These are phyloP conservation scores for Mucor racemosus DNA, from an alignment of 371 early-diverging fungal genomes.

Conservation along the genomic window DNA sequence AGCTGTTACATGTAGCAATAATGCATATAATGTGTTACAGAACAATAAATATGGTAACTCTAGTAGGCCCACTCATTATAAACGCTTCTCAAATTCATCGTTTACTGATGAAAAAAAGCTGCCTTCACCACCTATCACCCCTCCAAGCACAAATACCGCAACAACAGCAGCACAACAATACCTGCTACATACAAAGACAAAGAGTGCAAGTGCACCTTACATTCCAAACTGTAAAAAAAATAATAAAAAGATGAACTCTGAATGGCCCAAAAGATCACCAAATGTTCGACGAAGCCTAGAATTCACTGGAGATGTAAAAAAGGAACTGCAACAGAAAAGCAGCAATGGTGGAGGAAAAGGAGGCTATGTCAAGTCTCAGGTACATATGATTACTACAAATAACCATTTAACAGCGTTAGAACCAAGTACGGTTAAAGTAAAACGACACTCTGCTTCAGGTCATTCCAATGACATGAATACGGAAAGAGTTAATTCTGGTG, in stretches of 20 bases:
- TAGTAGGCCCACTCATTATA: neutral
- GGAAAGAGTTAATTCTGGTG: neutral
- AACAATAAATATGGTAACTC: neutral
- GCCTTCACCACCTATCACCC: neutral
- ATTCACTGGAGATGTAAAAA: neutral
- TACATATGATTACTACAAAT: constrained; percentile 18
- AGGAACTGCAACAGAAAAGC: neutral
- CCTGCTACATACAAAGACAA: neutral
- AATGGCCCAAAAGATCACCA: neutral
- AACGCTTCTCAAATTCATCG: neutral
- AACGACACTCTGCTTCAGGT: constrained; percentile 4
- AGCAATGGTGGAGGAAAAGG: neutral
- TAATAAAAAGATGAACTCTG: neutral
- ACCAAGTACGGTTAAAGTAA: neutral
- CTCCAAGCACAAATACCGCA: neutral
- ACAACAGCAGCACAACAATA: neutral
- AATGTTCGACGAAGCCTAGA: neutral
- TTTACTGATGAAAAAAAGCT: neutral
- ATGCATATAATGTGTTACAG: neutral
- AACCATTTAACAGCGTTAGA: neutral
- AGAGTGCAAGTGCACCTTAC: neutral
- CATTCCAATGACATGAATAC: neutral
- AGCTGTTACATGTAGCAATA: neutral
- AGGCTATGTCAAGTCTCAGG: constrained; percentile 24
- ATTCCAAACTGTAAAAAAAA: neutral